Evolutionary conservation across 371 early-diverging fungal genomes (phyloP).

Genomic region (Chytridiales sp.): DNA sequence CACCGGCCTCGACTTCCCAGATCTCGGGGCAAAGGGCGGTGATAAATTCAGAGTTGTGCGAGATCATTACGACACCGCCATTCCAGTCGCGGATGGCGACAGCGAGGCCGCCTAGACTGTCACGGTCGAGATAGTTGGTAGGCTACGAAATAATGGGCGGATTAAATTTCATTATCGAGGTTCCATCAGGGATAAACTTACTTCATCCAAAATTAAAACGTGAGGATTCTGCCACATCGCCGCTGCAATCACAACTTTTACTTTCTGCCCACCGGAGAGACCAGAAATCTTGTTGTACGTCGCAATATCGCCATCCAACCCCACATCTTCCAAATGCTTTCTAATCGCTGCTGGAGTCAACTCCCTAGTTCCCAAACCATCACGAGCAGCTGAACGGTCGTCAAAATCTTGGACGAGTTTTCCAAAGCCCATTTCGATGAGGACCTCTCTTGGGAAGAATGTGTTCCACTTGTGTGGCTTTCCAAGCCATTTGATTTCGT

Average conservation of each 20-base stretch:
- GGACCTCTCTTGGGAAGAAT: conserved; percentile 69
- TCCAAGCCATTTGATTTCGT: conserved; percentile 78
- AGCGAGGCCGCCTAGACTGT: conserved; percentile 80
- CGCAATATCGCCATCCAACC: conserved; percentile 76
- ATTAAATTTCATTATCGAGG: conserved; percentile 48
- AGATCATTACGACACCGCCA: conserved; percentile 86
- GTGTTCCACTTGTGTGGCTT: conserved; percentile 67
- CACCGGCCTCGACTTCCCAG: conserved; percentile 71
- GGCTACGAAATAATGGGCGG: no score
- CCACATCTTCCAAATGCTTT: conserved; percentile 73
- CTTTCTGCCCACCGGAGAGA: conserved; percentile 86
- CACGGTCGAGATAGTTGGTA: conserved; percentile 88
- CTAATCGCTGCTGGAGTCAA: conserved; percentile 65
- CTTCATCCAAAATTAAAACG: conserved; percentile 69
- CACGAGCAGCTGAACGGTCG: conserved; percentile 75
- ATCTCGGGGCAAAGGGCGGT: conserved; percentile 76
- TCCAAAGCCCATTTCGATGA: conserved; percentile 70
- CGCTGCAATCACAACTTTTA: conserved; percentile 80
- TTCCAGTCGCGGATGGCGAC: conserved; percentile 76
- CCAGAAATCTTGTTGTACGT: conserved; percentile 69
- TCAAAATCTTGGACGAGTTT: conserved; percentile 77
- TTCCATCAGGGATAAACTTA: neutral
- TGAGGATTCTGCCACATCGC: conserved; percentile 84
- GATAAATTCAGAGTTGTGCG: conserved; percentile 82
- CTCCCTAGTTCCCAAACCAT: conserved; percentile 67